Evolutionary conservation across 768 basidiomycete species (phyloP).

Genomic region (Lentinula guzmanii): DNA sequence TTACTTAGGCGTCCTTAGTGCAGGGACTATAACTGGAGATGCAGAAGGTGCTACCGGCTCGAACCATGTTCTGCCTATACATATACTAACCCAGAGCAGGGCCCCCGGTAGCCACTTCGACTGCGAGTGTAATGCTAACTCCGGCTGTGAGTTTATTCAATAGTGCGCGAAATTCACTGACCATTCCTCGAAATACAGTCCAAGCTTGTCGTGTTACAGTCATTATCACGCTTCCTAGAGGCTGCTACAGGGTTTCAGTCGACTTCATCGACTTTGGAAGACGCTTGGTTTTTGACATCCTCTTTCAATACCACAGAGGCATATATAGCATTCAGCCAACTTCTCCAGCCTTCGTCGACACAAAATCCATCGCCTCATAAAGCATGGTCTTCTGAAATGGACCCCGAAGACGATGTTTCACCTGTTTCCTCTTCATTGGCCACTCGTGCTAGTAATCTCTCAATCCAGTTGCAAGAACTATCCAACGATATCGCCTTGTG

Average conservation of each 20-base stretch:
- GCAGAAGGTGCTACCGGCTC: conserved; percentile 37
- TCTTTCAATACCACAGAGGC: conserved; percentile 50
- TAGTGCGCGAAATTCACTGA: background rate
- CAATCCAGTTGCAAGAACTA: background rate
- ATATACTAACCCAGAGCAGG: conserved; percentile 18
- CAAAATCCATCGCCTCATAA: background rate
- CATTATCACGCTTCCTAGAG: conserved; percentile 62
- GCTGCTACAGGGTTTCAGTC: conserved; percentile 24
- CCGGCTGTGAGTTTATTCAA: conserved; percentile 40
- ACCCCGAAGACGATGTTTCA: background rate
- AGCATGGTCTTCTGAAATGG: background rate
- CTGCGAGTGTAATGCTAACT: conserved; percentile 60
- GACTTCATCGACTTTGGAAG: conserved; percentile 11
- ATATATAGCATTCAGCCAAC: conserved; percentile 46
- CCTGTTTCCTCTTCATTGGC: background rate
- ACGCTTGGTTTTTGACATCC: conserved; percentile 57
- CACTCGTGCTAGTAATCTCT: background rate
- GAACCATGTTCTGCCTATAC: background rate
- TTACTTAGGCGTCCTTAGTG: conserved; percentile 73
- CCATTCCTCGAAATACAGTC: conserved; percentile 40
- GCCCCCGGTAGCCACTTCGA: conserved; percentile 45
- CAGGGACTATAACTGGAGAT: conserved; percentile 56
- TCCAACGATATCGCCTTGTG: background rate
- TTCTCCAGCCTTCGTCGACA: conserved; percentile 27
- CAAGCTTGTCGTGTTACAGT: conserved; percentile 69